Percentiles rank a stretch among this genome's conserved stretches.
phyloP scores from a whole-genome alignment of 805 yeast genomes.

The Yamadazyma sp. region DNA sequence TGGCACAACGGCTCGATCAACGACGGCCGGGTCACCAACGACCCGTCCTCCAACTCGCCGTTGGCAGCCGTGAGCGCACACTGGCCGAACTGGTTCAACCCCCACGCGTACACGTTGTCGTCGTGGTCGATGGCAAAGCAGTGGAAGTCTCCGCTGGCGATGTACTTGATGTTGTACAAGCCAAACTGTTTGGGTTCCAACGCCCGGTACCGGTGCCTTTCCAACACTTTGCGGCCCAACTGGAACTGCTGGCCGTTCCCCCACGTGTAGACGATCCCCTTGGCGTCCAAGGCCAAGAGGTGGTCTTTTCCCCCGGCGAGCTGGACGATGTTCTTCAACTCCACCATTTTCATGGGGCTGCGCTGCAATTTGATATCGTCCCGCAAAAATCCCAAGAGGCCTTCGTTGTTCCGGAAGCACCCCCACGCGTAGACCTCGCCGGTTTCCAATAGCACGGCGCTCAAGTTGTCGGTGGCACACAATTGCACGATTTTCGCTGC shows the following conservation, averaged over 20 bases:
- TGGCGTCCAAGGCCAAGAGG: conserved; percentile 74
- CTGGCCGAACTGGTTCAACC: conserved; percentile 95
- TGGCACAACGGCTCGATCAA: conserved; percentile 63
- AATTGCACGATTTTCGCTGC: conserved; percentile 60
- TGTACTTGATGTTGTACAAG: conserved; percentile 69
- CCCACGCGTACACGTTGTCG: conserved; percentile 84
- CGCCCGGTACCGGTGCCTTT: conserved; percentile 69
- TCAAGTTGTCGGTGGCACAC: conserved; percentile 89
- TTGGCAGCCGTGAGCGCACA: conserved; percentile 69
- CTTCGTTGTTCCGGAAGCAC: conserved; percentile 91
- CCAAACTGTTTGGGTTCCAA: conserved; percentile 85
- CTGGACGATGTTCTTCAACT: conserved; percentile 69
- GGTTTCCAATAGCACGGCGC: conserved; percentile 72
- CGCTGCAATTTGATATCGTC: conserved; percentile 57
- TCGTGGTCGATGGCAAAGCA: conserved; percentile 84
- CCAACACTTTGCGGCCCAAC: conserved; percentile 82
- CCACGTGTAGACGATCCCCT: conserved; percentile 93
- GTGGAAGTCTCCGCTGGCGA: conserved; percentile 94
- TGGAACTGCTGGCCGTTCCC: conserved; percentile 95
- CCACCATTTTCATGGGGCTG: conserved; percentile 62
- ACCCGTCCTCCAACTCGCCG: conserved; percentile 80
- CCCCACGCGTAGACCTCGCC: conserved; percentile 99
- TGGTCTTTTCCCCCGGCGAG: conserved; percentile 94
- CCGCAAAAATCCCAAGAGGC: conserved; percentile 78
- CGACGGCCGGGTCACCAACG: conserved; percentile 75